These are phyloP conservation scores for Tolypocladium tropicale DNA, from an alignment of 2,329 filamentous ascomycete species.

Conservation along the genomic window DNA sequence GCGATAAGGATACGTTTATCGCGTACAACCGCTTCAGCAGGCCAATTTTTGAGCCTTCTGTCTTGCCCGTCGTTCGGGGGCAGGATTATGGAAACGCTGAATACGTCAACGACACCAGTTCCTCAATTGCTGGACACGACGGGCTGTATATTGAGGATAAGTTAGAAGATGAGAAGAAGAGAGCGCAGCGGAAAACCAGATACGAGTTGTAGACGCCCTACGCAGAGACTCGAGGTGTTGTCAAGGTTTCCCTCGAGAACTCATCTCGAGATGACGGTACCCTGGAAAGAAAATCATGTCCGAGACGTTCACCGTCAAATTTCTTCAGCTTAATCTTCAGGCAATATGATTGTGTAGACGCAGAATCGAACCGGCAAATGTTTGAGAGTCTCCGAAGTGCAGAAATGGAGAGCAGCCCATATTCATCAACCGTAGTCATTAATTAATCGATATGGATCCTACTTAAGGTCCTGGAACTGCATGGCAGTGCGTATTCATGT, in stretches of 20 bases:
- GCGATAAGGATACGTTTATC: constrained; percentile 27
- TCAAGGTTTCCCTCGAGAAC: not conserved
- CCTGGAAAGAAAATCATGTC: too few relatives aligned
- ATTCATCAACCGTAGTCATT: not conserved
- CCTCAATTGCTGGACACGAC: not conserved
- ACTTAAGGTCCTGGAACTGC: not conserved
- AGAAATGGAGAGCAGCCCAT: not conserved
- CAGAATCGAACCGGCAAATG: not conserved
- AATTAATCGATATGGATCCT: not conserved
- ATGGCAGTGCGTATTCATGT: too few relatives aligned
- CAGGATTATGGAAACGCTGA: not conserved
- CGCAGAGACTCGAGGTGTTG: not conserved
- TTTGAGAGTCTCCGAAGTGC: not conserved
- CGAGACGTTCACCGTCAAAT: too few relatives aligned
- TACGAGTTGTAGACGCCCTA: not conserved
- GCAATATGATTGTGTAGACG: not conserved
- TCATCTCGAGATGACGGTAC: not conserved
- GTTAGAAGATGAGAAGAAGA: not conserved
- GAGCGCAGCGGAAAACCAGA: not conserved
- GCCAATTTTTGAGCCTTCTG: constrained; percentile 13
- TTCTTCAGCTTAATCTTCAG: not conserved
- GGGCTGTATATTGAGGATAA: not conserved
- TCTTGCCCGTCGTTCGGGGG: not conserved
- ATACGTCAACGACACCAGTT: not conserved
- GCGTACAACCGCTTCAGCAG: constrained; percentile 39